Percentiles rank a stretch among this genome's conserved stretches.
phyloP scores from a whole-genome alignment of 1,284 basidiomycete species.

The Xerocomus amazonicus region DNA sequence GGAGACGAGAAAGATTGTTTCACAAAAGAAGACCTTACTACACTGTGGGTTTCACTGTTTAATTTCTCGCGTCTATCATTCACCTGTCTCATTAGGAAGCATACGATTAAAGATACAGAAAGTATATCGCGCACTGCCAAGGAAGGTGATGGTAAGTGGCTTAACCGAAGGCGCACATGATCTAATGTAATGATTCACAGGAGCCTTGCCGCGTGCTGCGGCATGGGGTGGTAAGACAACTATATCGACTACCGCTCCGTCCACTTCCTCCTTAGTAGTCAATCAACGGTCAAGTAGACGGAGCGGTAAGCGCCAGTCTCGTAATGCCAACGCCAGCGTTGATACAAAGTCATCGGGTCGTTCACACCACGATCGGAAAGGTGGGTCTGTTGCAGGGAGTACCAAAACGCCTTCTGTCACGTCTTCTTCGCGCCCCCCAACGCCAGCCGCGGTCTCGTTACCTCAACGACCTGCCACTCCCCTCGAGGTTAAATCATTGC shows the following conservation, averaged over 20 bases:
- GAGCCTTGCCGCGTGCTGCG: slow-evolving; percentile 73
- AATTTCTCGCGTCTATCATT: slow-evolving; percentile 10
- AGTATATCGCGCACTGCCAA: slow-evolving; percentile 53
- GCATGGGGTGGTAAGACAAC: slow-evolving; percentile 72
- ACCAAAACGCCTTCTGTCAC: slow-evolving; percentile 47
- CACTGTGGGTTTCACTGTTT: slow-evolving; percentile 56
- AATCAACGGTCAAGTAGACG: slow-evolving; percentile 41
- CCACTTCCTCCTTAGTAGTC: slow-evolving; percentile 25
- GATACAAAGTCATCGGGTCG: slow-evolving; percentile 39
- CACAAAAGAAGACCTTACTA: slow-evolving; percentile 88
- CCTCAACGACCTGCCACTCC: slow-evolving; percentile 48
- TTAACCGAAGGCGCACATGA: not conserved
- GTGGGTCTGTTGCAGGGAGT: slow-evolving; percentile 24
- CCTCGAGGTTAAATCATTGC: slow-evolving; percentile 39
- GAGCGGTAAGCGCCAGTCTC: slow-evolving; percentile 40
- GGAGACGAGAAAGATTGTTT: slow-evolving; percentile 98
- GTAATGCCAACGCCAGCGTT: slow-evolving; percentile 29
- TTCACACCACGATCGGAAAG: slow-evolving; percentile 39
- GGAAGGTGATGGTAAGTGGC: slow-evolving; percentile 56
- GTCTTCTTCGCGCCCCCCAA: slow-evolving; percentile 65
- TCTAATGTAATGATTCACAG: slow-evolving; percentile 17
- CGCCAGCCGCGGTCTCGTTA: slow-evolving; percentile 43
- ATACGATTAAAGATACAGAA: slow-evolving; percentile 83
- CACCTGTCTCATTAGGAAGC: slow-evolving; percentile 55
- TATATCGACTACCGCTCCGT: slow-evolving; percentile 15